Conservation (phyloP, 2,329 filamentous ascomycete genomes). For the Diaporthe sp. region DNA sequence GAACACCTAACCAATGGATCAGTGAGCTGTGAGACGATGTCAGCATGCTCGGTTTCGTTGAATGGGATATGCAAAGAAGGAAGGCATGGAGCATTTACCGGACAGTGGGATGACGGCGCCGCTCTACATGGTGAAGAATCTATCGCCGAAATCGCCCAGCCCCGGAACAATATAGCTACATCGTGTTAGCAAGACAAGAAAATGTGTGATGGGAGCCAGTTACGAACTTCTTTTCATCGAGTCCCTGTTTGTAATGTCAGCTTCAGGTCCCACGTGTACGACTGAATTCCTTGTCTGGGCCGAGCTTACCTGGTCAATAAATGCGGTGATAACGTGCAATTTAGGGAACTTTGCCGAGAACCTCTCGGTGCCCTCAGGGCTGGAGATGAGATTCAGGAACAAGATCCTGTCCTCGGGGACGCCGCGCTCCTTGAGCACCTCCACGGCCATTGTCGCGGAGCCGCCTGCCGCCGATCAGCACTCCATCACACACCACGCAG, state of each 20-base stretch:
- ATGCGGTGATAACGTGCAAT: constrained; percentile 92
- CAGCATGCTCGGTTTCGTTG: constrained; percentile 2
- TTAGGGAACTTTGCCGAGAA: constrained; percentile 93
- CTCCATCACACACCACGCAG: background rate
- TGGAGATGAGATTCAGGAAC: constrained; percentile 98
- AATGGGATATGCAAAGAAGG: background rate
- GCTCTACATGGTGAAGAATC: constrained; percentile 90
- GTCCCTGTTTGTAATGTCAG: constrained; percentile 67
- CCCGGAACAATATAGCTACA: constrained; percentile 93
- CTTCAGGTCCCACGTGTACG: constrained; percentile 9
- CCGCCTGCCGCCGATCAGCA: constrained; percentile 71
- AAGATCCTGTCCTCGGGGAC: constrained; percentile 96
- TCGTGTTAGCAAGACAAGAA: constrained; percentile 52
- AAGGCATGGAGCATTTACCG: constrained; percentile 20
- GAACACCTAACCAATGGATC: background rate
- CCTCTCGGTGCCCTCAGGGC: constrained; percentile 89
- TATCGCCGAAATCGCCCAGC: constrained; percentile 93
- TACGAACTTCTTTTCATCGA: constrained; percentile 95
- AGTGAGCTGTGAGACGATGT: constrained; percentile 10
- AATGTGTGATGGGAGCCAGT: background rate
- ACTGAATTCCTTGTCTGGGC: background rate
- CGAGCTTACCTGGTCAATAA: constrained; percentile 81
- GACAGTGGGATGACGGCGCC: constrained; percentile 15
- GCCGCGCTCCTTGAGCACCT: constrained; percentile 89
- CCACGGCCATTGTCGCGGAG: constrained; percentile 96